Evolutionary conservation across 75 land plant species (phyloP).

Genomic region (Isoetes taiwanensis): DNA sequence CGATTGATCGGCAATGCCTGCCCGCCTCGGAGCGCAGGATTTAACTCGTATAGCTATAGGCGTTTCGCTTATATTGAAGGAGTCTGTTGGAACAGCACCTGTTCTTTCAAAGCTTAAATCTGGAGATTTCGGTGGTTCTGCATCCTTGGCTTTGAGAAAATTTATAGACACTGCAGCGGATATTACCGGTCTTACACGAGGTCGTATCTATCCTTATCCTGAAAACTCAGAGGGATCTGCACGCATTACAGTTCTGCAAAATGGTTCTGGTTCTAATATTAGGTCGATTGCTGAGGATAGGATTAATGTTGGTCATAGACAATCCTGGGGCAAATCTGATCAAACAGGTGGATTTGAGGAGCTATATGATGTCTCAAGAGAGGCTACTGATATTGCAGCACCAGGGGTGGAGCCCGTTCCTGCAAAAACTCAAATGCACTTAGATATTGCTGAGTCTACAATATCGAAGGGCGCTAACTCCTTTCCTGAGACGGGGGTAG

Average conservation of each 20-base stretch:
- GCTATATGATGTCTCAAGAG: background rate
- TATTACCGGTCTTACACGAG: slow-evolving; percentile 61
- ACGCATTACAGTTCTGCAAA: background rate
- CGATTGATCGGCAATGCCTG: too few relatives aligned
- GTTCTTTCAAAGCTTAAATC: slow-evolving; percentile 12
- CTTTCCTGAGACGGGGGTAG: background rate
- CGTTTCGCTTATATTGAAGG: slow-evolving; percentile 41
- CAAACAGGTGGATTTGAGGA: background rate
- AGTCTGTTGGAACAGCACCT: slow-evolving; percentile 20
- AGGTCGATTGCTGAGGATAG: slow-evolving; percentile 5
- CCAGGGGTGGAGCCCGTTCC: background rate
- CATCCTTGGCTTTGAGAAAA: slow-evolving; percentile 26
- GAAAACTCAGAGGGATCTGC: background rate
- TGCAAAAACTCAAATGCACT: background rate
- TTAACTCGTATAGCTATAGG: slow-evolving; percentile 36
- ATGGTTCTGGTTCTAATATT: background rate
- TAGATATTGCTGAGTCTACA: background rate
- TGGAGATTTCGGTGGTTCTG: slow-evolving; percentile 23
- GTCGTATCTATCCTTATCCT: slow-evolving; percentile 25
- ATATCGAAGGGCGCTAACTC: background rate
- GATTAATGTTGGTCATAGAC: background rate
- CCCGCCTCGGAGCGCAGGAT: too few relatives aligned
- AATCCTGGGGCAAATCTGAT: background rate
- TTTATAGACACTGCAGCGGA: slow-evolving; percentile 35
- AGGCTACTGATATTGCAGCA: background rate